These are phyloP conservation scores for Chrysanthemum makinoi DNA, from an alignment of 129 eudicot species.

Conservation along the genomic window DNA sequence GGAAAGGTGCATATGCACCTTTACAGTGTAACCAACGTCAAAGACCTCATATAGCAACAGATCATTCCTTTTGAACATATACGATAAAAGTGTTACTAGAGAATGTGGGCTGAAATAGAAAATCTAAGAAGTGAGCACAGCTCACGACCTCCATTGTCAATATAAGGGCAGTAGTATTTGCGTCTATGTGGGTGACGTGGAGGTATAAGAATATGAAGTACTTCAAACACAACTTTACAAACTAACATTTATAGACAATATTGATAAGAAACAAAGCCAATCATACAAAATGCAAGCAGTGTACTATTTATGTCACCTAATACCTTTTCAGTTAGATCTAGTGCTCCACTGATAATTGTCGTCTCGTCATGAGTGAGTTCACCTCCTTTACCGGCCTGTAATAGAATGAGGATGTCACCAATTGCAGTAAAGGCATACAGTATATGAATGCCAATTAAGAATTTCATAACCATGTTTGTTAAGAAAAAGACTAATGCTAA, in stretches of 20 bases:
- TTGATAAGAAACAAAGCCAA: background rate
- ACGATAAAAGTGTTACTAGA: background rate
- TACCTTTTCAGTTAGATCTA: slow-evolving; percentile 98
- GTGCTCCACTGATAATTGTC: slow-evolving; percentile 96
- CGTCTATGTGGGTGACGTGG: no score
- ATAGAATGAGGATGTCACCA: slow-evolving; percentile 16
- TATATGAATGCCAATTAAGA: background rate
- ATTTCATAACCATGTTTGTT: background rate
- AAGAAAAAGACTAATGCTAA: background rate
- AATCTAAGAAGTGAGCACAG: no score
- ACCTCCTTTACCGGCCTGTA: slow-evolving; percentile 97
- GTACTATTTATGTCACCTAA: background rate
- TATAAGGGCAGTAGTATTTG: no score
- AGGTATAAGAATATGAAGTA: no score
- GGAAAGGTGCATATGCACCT: no score
- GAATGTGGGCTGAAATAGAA: no score
- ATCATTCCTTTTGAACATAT: background rate
- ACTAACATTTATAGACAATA: no score
- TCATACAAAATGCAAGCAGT: slow-evolving; percentile 4
- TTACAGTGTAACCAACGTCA: no score
- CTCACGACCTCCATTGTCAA: no score
- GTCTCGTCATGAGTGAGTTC: slow-evolving; percentile 98
- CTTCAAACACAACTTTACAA: no score
- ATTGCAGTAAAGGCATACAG: background rate
- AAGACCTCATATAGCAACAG: no score